phyloP scores from a whole-genome alignment of 2,329 filamentous ascomycete genomes.

The Colletotrichum spaethianum region DNA sequence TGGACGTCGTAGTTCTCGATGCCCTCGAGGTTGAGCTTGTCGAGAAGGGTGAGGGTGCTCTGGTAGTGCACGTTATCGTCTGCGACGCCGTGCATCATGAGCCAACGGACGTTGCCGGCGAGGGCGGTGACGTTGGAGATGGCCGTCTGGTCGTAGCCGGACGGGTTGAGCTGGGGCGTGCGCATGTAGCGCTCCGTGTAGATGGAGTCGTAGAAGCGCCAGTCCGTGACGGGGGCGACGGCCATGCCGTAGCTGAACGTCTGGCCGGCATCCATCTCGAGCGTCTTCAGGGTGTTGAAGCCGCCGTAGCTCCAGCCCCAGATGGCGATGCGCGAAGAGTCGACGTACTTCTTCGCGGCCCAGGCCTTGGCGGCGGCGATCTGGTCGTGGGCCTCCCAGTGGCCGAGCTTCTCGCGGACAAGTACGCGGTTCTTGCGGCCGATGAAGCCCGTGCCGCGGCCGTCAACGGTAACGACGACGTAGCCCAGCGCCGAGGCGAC shows the following conservation, averaged over 20 bases:
- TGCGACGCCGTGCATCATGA: slow-evolving; percentile 95
- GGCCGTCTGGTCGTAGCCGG: slow-evolving; percentile 82
- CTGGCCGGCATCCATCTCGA: slow-evolving; percentile 89
- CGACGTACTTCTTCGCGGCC: slow-evolving; percentile 86
- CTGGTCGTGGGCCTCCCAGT: slow-evolving; percentile 90
- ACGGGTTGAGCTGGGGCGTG: slow-evolving; percentile 85
- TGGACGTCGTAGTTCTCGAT: slow-evolving; percentile 97
- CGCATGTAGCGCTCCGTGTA: slow-evolving; percentile 99
- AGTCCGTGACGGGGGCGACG: slow-evolving; percentile 98
- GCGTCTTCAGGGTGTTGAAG: slow-evolving; percentile 93
- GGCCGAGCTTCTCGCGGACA: slow-evolving; percentile 86
- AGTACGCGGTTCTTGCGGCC: slow-evolving; percentile 87
- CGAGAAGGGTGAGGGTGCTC: slow-evolving; percentile 89
- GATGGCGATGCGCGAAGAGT: slow-evolving; percentile 85
- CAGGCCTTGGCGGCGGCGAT: slow-evolving; percentile 91
- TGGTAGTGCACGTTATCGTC: slow-evolving; percentile 99
- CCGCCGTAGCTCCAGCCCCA: slow-evolving; percentile 99
- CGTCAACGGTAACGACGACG: slow-evolving; percentile 94
- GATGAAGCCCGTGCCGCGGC: slow-evolving; percentile 91
- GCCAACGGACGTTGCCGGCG: slow-evolving; percentile 83
- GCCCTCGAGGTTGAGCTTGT: slow-evolving; percentile 84
- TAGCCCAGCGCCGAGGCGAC: slow-evolving; percentile 89
- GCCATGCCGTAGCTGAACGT: slow-evolving; percentile 99
- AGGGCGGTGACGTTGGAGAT: slow-evolving; percentile 84
- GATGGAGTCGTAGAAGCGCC: slow-evolving; percentile 94